Evolutionary conservation across 2,329 filamentous ascomycete species (phyloP).

Genomic region (Chrysosporium queenslandicum): DNA sequence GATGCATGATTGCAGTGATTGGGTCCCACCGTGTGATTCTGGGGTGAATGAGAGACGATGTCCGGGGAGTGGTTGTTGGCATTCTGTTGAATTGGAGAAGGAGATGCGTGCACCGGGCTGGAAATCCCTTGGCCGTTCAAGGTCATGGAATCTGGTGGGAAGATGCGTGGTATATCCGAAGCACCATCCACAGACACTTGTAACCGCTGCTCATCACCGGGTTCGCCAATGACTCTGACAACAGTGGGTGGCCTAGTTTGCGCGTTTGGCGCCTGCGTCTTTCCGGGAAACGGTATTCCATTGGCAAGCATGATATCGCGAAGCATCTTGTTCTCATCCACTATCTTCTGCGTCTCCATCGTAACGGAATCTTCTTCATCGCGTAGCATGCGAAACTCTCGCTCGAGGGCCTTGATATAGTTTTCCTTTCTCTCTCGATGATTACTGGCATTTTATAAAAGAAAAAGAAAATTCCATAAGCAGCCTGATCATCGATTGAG

Average conservation of each 20-base stretch:
- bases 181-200: slow-evolving; percentile 12
- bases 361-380: slow-evolving; percentile 19
- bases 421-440: slow-evolving; percentile 26
- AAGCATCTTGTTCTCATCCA: slow-evolving; percentile 19
- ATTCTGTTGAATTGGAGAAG: background rate
- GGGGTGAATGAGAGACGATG: background rate
- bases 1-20: slow-evolving; percentile 8
- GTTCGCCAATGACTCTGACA: slow-evolving; percentile 16
- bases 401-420: slow-evolving; percentile 25
- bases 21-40: background rate
- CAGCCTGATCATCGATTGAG: background rate
- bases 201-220: slow-evolving; percentile 17
- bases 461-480: background rate
- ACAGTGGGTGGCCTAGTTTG: slow-evolving; percentile 12
- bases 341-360: slow-evolving; percentile 14
- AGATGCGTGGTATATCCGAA: slow-evolving; percentile 8
- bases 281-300: slow-evolving; percentile 17
- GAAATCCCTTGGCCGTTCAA: background rate
- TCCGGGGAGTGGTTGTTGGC: background rate
- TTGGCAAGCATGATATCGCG: slow-evolving; percentile 19
- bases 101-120: background rate
- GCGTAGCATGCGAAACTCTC: slow-evolving; percentile 22
- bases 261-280: background rate
- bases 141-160: slow-evolving; percentile 11
- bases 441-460: slow-evolving; percentile 17